phyloP scores from a whole-genome alignment of 129 eudicot genomes.

The Pulicaria dysenterica region DNA sequence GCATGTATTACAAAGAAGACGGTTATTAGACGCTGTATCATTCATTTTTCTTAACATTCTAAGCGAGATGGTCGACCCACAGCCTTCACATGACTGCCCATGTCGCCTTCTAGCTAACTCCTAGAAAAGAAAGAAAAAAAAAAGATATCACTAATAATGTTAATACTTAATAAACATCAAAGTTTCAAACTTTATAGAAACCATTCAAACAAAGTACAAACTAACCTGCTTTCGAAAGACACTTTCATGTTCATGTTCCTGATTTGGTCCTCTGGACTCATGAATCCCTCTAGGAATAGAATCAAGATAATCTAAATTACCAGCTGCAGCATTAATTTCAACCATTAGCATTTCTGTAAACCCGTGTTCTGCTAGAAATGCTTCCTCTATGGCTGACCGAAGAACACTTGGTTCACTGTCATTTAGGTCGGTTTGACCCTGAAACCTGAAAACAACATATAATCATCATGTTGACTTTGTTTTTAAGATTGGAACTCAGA shows the following conservation, averaged over 20 bases:
- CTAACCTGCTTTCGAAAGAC: constrained; percentile 59
- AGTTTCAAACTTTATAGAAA: constrained; percentile 8
- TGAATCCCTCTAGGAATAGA: constrained; percentile 59
- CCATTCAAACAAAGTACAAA: neutral
- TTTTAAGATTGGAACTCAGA: neutral
- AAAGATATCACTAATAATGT: neutral
- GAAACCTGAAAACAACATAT: constrained; percentile 60
- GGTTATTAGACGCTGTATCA: constrained; percentile 39
- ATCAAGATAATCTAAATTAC: constrained; percentile 62
- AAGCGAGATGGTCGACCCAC: constrained; percentile 57
- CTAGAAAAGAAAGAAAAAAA: constrained; percentile 40
- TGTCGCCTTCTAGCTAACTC: constrained; percentile 39
- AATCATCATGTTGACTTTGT: neutral
- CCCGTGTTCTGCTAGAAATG: constrained; percentile 90
- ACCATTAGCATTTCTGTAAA: constrained; percentile 85
- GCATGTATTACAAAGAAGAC: constrained; percentile 72
- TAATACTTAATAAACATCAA: constrained; percentile 22
- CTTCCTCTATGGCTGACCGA: constrained; percentile 92
- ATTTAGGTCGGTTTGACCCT: constrained; percentile 81
- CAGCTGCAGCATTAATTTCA: constrained; percentile 92
- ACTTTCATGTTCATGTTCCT: constrained; percentile 38
- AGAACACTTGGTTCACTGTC: constrained; percentile 77
- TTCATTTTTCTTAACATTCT: constrained; percentile 47
- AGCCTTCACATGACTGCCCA: constrained; percentile 69
- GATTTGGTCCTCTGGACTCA: constrained; percentile 56